These are phyloP conservation scores for Thraustochytrium striatum DNA, from an alignment of 352 stramenopile genomes.

Conservation along the genomic window DNA sequence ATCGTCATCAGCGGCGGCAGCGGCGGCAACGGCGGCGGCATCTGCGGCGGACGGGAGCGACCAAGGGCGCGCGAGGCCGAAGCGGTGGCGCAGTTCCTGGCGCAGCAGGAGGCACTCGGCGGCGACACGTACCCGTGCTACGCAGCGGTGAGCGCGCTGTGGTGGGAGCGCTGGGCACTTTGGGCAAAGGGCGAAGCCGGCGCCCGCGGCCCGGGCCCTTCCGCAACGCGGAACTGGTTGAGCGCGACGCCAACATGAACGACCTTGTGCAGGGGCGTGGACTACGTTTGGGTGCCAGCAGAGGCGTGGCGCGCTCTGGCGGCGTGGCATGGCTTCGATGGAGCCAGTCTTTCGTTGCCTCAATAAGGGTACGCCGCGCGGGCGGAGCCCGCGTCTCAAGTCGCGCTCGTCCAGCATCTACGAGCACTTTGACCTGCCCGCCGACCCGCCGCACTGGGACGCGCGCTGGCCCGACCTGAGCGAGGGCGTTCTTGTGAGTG, in stretches of 20 bases:
- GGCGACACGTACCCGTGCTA: not conserved
- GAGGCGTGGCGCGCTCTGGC: not conserved
- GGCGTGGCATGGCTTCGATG: not conserved
- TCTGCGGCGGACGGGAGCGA: too few relatives aligned
- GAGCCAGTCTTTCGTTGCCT: not conserved
- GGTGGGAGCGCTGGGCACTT: slow-evolving; percentile 7
- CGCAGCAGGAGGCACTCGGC: not conserved
- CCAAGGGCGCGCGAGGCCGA: too few relatives aligned
- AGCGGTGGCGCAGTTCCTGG: not conserved
- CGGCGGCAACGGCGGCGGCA: too few relatives aligned
- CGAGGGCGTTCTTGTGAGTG: not conserved
- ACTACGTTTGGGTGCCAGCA: slow-evolving; percentile 20
- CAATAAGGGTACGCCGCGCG: not conserved
- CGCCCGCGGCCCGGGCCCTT: too few relatives aligned
- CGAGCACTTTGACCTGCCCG: slow-evolving; percentile 31
- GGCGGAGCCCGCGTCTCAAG: not conserved
- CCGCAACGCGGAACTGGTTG: not conserved
- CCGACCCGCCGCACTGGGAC: slow-evolving; percentile 21
- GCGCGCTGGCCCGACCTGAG: not conserved
- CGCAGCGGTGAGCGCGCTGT: not conserved
- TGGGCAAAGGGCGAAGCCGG: not conserved
- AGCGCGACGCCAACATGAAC: not conserved
- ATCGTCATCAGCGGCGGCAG: too few relatives aligned
- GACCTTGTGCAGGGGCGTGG: not conserved
- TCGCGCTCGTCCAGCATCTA: slow-evolving; percentile 37